phyloP scores from a whole-genome alignment of 2,329 filamentous ascomycete genomes.

The Teratosphaeria nubilosa region DNA sequence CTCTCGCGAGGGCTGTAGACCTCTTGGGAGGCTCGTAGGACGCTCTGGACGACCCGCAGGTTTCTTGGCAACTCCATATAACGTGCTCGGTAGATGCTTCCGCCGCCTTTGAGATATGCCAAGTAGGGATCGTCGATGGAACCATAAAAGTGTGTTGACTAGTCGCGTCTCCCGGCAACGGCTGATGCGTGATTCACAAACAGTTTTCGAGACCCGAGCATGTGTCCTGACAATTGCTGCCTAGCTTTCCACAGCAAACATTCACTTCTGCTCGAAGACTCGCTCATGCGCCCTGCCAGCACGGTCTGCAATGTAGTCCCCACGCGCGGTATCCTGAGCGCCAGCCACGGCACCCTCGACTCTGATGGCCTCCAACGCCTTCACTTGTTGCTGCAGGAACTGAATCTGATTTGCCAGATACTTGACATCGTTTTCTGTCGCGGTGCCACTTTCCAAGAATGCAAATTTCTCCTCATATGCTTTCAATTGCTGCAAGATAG shows the following conservation, averaged over 20 bases:
- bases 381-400: not conserved
- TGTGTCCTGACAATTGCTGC: not conserved
- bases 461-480: not conserved
- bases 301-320: not conserved
- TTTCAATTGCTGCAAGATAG: slow-evolving; percentile 54
- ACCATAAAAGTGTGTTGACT: no score
- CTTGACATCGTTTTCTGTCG: not conserved
- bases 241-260: not conserved
- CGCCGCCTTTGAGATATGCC: no score
- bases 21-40: no score
- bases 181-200: no score
- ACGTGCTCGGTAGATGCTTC: no score
- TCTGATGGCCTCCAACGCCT: not conserved
- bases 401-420: not conserved
- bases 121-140: no score
- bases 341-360: not conserved
- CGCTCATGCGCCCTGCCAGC: not conserved
- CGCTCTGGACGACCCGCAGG: no score
- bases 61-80: no score
- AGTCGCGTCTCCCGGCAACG: no score
- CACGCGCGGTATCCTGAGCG: not conserved
- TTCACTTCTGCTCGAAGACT: not conserved
- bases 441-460: not conserved
- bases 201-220: not conserved
- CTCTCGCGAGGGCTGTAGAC: no score